Conservation (phyloP, 371 early-diverging fungal genomes). For the Mucor circinelloides region DNA sequence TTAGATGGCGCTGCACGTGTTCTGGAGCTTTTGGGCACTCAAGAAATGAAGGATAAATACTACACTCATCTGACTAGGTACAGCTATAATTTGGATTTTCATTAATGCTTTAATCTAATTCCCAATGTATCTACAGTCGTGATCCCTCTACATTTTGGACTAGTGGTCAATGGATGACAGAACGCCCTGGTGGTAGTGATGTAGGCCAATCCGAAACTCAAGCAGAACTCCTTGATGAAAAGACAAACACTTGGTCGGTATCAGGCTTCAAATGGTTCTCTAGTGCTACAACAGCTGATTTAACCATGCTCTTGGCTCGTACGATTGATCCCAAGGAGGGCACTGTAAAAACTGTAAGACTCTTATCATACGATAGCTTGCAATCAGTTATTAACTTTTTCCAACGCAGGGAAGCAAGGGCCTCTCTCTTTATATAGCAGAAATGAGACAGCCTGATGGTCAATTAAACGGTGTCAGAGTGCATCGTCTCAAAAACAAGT, state of each 20-base stretch:
- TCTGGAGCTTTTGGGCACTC: conserved; percentile 54
- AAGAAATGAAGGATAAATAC: conserved; percentile 52
- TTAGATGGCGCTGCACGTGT: conserved; percentile 67
- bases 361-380: background rate
- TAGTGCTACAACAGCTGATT: conserved; percentile 70
- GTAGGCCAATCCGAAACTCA: conserved; percentile 55
- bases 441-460: conserved; percentile 57
- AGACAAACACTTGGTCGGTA: conserved; percentile 50
- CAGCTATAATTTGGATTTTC: too few relatives aligned
- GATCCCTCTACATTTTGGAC: conserved; percentile 63
- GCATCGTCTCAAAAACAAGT: conserved; percentile 68
- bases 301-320: conserved; percentile 68
- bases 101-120: background rate
- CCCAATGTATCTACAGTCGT: conserved; percentile 28
- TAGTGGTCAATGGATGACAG: conserved; percentile 81
- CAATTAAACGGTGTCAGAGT: conserved; percentile 63
- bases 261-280: conserved; percentile 79
- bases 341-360: conserved; percentile 25
- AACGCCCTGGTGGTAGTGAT: conserved; percentile 70
- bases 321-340: conserved; percentile 49
- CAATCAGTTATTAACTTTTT: background rate
- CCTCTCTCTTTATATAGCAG: conserved; percentile 62
- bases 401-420: conserved; percentile 51
- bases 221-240: conserved; percentile 48
- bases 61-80: conserved; percentile 47